Percentiles rank a stretch among this genome's conserved stretches.
These are phyloP conservation scores for Colletotrichum sp. DNA, from an alignment of 2,329 filamentous ascomycete species.

Conservation along the genomic window DNA sequence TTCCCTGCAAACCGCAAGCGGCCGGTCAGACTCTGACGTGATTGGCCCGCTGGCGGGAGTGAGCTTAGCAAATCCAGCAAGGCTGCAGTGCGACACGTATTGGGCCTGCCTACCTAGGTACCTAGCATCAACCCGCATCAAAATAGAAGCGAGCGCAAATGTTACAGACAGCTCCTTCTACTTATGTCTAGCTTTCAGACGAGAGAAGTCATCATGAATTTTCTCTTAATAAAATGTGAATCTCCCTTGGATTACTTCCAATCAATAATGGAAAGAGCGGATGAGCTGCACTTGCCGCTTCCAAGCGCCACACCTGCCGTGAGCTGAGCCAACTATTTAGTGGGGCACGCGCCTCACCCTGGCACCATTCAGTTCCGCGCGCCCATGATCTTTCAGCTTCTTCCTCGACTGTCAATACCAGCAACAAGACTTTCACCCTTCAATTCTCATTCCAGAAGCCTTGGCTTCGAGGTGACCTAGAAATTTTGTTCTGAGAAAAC, in stretches of 20 bases:
- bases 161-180: neutral
- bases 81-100: slow-evolving; percentile 24
- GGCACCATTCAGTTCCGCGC: neutral
- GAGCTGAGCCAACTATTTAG: neutral
- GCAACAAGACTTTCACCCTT: neutral
- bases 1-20: slow-evolving; percentile 21
- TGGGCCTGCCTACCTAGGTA: neutral
- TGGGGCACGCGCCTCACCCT: slow-evolving; percentile 1
- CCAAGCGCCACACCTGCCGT: neutral
- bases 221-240: neutral
- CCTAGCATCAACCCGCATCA: neutral
- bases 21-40: neutral
- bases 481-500: neutral
- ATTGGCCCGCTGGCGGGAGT: slow-evolving; percentile 7
- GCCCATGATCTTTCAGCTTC: slow-evolving; percentile 1
- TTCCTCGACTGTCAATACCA: neutral
- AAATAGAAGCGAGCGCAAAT: neutral
- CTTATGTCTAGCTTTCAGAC: neutral
- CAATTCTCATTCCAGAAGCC: neutral
- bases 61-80: slow-evolving; percentile 17
- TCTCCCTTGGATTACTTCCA: neutral
- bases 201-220: neutral
- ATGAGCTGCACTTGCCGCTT: neutral
- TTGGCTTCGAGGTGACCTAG: too few relatives aligned
- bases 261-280: neutral